phyloP scores from a whole-genome alignment of 495 filamentous ascomycete species.

The Ramalina peruviana region DNA sequence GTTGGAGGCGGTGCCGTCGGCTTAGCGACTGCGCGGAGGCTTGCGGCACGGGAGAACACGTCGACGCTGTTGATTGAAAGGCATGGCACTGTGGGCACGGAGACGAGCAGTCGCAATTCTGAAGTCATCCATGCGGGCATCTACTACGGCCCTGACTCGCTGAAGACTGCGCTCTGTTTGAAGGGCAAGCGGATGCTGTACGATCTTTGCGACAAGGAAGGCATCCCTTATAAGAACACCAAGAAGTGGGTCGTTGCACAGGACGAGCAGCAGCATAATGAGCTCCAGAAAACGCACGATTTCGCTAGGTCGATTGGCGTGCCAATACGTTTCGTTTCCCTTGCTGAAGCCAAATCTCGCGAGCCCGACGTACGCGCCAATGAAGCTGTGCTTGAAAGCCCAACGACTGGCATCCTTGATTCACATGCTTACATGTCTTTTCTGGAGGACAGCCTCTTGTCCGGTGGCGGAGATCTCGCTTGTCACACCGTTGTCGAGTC shows the following conservation, averaged over 20 bases:
- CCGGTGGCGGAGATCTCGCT: slow-evolving; percentile 59
- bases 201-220: slow-evolving; percentile 49
- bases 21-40: slow-evolving; percentile 66
- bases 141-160: slow-evolving; percentile 64
- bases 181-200: slow-evolving; percentile 65
- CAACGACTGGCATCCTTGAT: slow-evolving; percentile 82
- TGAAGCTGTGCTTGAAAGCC: slow-evolving; percentile 65
- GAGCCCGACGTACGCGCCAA: slow-evolving; percentile 64
- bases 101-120: slow-evolving; percentile 87
- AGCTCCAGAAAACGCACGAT: slow-evolving; percentile 49
- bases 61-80: slow-evolving; percentile 72
- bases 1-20: slow-evolving; percentile 89
- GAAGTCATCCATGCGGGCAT: slow-evolving; percentile 96
- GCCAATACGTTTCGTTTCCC: slow-evolving; percentile 55
- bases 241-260: slow-evolving; percentile 97
- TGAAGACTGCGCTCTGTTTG: slow-evolving; percentile 80
- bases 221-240: slow-evolving; percentile 56
- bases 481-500: slow-evolving; percentile 46
- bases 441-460: slow-evolving; percentile 63
- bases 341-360: slow-evolving; percentile 40
- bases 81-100: slow-evolving; percentile 64
- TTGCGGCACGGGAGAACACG: slow-evolving; percentile 49
- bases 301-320: slow-evolving; percentile 54
- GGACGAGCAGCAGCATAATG: slow-evolving; percentile 48
- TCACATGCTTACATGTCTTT: slow-evolving; percentile 71